phyloP scores from a whole-genome alignment of 2,329 filamentous ascomycete genomes.

The Trichophyton mentagrophytes region DNA sequence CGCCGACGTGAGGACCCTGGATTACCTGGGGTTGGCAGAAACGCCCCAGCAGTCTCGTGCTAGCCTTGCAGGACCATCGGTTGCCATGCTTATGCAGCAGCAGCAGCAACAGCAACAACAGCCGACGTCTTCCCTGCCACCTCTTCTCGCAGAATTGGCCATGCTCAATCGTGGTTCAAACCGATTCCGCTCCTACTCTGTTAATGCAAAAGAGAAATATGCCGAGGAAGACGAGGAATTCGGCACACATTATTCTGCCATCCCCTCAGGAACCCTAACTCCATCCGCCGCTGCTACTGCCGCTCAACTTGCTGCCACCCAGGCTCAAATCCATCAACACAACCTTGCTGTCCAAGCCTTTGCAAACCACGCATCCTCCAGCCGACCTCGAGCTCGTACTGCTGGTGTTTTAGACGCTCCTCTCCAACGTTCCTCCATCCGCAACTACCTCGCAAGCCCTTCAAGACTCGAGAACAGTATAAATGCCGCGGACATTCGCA shows the following conservation, averaged over 20 bases:
- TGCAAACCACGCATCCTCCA: slow-evolving; percentile 68
- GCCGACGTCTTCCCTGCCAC: slow-evolving; percentile 38
- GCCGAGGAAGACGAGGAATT: slow-evolving; percentile 77
- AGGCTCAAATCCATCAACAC: slow-evolving; percentile 67
- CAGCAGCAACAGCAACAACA: slow-evolving; percentile 38
- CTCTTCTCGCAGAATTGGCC: slow-evolving; percentile 62
- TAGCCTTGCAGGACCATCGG: slow-evolving; percentile 52
- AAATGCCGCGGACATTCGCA: slow-evolving; percentile 58
- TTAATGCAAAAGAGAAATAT: slow-evolving; percentile 97
- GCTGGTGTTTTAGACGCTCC: slow-evolving; percentile 80
- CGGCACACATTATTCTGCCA: slow-evolving; percentile 43
- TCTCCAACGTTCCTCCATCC: slow-evolving; percentile 48
- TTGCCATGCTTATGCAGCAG: slow-evolving; percentile 38
- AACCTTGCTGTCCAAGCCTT: slow-evolving; percentile 90
- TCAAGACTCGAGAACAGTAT: slow-evolving; percentile 65
- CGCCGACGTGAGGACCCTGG: slow-evolving; percentile 80
- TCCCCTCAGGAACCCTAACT: slow-evolving; percentile 48
- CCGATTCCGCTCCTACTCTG: slow-evolving; percentile 91
- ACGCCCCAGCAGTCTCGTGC: slow-evolving; percentile 71
- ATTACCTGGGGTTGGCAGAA: slow-evolving; percentile 90
- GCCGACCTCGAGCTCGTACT: slow-evolving; percentile 75
- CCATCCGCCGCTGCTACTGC: slow-evolving; percentile 45
- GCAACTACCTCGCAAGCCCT: slow-evolving; percentile 65
- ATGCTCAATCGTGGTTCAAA: slow-evolving; percentile 67
- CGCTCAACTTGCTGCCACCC: slow-evolving; percentile 47